Evolutionary conservation across 768 basidiomycete species (phyloP).

Genomic region (Russula dissimulans): DNA sequence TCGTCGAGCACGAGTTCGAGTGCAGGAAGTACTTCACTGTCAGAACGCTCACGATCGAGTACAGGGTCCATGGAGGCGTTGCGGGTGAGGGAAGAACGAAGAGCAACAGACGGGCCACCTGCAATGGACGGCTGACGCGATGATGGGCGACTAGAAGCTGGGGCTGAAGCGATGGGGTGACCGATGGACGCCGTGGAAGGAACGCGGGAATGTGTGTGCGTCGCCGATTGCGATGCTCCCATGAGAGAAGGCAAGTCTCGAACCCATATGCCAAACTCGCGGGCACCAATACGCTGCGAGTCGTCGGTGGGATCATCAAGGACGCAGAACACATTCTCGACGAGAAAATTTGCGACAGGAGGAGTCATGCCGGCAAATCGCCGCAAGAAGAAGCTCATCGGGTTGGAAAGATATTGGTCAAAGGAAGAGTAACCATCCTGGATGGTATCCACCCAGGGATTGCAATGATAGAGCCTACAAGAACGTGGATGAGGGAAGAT

Average conservation of each 20-base stretch:
- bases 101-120: slow-evolving; percentile 41
- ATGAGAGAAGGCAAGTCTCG: slow-evolving; percentile 72
- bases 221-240: slow-evolving; percentile 31
- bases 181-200: slow-evolving; percentile 56
- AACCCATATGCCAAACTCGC: slow-evolving; percentile 81
- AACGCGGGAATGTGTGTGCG: slow-evolving; percentile 43
- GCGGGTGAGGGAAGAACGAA: slow-evolving; percentile 47
- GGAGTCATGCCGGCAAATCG: slow-evolving; percentile 87
- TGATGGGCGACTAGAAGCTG: slow-evolving; percentile 60
- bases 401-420: slow-evolving; percentile 65
- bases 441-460: slow-evolving; percentile 95
- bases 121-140: slow-evolving; percentile 52
- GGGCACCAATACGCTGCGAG: slow-evolving; percentile 60
- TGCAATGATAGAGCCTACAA: slow-evolving; percentile 87
- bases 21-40: slow-evolving; percentile 10
- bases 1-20: slow-evolving; percentile 23
- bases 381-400: slow-evolving; percentile 77
- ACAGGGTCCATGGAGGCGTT: slow-evolving; percentile 46
- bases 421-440: slow-evolving; percentile 77
- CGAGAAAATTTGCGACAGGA: slow-evolving; percentile 80
- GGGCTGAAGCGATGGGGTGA: slow-evolving; percentile 52
- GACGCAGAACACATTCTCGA: slow-evolving; percentile 75
- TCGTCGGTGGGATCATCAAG: slow-evolving; percentile 55
- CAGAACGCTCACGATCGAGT: slow-evolving; percentile 17
- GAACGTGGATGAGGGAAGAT: slow-evolving; percentile 11